Evolutionary conservation across 2,329 filamentous ascomycete genomes (phyloP).

Genomic region (Diaporthe longicolla): DNA sequence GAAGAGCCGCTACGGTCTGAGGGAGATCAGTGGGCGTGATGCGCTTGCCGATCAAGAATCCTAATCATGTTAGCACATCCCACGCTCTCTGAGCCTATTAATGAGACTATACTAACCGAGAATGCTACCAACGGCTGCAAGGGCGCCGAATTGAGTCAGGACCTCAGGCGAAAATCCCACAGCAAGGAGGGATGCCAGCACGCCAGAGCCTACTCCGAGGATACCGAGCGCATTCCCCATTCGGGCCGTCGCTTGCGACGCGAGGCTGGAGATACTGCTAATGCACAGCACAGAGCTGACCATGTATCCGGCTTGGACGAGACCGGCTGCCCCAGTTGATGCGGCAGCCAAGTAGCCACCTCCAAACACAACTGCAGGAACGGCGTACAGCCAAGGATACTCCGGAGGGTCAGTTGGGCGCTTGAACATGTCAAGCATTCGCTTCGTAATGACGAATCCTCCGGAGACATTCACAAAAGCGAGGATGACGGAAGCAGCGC

Average conservation of each 20-base stretch:
- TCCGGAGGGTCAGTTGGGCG: conserved; percentile 89
- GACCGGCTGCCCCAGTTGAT: conserved; percentile 83
- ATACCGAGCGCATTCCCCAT: conserved; percentile 91
- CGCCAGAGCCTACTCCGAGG: conserved; percentile 85
- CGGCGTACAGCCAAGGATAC: conserved; percentile 88
- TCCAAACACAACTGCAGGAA: conserved; percentile 83
- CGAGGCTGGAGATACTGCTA: conserved; percentile 83
- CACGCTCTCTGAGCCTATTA: conserved; percentile 30
- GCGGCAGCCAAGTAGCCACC: conserved; percentile 86
- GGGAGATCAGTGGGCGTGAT: conserved; percentile 91
- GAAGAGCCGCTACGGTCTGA: conserved; percentile 89
- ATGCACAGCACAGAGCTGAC: conserved; percentile 90
- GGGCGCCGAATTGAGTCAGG: conserved; percentile 82
- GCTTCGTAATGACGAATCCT: conserved; percentile 91
- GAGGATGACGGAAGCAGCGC: conserved; percentile 83
- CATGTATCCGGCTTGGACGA: conserved; percentile 90
- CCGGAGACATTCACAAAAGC: conserved; percentile 92
- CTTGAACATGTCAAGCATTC: conserved; percentile 95
- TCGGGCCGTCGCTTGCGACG: conserved; percentile 85
- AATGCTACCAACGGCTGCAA: conserved; percentile 80
- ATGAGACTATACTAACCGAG: conserved; percentile 58
- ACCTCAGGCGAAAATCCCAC: conserved; percentile 86
- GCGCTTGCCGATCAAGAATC: conserved; percentile 83
- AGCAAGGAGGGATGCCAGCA: conserved; percentile 85
- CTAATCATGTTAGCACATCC: conserved; percentile 48